Evolutionary conservation across 2,329 filamentous ascomycete species (phyloP), one percentile per base, ranked within the genome.

Genomic region (Orbilia brochopaga): DNA sequence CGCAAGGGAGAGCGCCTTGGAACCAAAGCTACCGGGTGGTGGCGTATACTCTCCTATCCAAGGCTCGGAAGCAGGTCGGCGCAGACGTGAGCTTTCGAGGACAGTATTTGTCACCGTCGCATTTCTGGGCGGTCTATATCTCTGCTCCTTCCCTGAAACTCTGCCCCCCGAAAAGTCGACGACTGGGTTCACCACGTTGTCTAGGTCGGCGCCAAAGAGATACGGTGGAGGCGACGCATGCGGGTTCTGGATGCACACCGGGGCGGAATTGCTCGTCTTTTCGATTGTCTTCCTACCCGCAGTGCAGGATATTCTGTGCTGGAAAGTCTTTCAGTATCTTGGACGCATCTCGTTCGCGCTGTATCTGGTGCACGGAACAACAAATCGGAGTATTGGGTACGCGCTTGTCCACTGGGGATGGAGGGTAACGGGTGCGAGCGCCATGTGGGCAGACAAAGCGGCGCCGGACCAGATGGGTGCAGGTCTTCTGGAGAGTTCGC

Each of bases 351-450:
- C 85, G 0, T 89, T 84, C 76, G 81, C 84, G 1, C 79, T 89
- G 8, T 89, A 89, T 78, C 80, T 89, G 7, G 82, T 88, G 10
- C 87, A 89, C 74, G 87, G 87, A 0, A 86, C 86, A 0, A 78
- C 89, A 0, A 79, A 89, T 0, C 84, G 81, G 81, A 82, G 81
- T 0, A 58, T 88, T 0, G 87, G 86, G 2, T 86, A 90, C 76
- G 81, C 87, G 42, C 23, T 90, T 19, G 50, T 69, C 13, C 8
- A 53, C 8, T 52, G 52, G 46, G 53, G 58, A 1, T 69, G 65
- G 65, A 48, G 58, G 5, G 23, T 17, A 27, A 56, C 57, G 1
- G 65, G 65, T 4, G 24, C 57, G n/a, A 46, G 17, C 21, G 15
- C 15, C 6, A 4, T 52, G 24, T 61, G 57, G 57, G 46, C 50